Evolutionary conservation across 1,284 basidiomycete species (phyloP), one percentile per base, ranked within the genome.

Genomic region (Abortiporus biennis): DNA sequence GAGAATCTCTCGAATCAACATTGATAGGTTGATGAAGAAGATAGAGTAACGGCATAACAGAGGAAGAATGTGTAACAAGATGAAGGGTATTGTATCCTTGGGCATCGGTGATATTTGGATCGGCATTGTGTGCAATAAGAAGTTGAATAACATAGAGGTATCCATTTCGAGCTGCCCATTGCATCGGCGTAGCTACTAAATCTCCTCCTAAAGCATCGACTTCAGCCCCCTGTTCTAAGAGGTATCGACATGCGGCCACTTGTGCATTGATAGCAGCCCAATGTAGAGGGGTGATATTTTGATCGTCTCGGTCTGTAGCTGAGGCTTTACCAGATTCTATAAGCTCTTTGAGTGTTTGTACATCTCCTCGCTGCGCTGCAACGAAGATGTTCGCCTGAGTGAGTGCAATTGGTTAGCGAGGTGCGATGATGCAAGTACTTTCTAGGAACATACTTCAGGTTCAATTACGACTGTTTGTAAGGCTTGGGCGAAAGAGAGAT

Each of bases 41-140:
- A 62, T 96, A 97, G 13, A 97, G 68, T 25, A 99, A 63, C 0
- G 95, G 85, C 92, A 98, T 96, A 47, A 97, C 88, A 1, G 84
- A 85, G 3, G 87, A 92, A 0, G 90, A 93, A 60, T 99, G 96
- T 0, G 92, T 95, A 45, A 92, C 87, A 36, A 99, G 79, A 62
- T 99, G 96, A 1, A 99, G 74, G 0, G 92, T 78, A 62, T 98
- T 98, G 77, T 98, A 99, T 3, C 94, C 94, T 63, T 99, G 96
- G 0, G 86, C 81, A 64, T 99, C 96, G 45, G 74, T 61, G 44
- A 97, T 84, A 44, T 80, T 89, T 0, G 95, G 95, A 68, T 99
- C 94, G 30, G 95, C 94, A 46, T 85, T 86, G 62, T 93, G 78
- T 1, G 80, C 70, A 50, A 98, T 77, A 49, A 99, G 78, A 17